Percentiles rank a stretch among this genome's conserved stretches.
Evolutionary conservation across 495 filamentous ascomycete species (phyloP).

Genomic region (Penicillium steckii): DNA sequence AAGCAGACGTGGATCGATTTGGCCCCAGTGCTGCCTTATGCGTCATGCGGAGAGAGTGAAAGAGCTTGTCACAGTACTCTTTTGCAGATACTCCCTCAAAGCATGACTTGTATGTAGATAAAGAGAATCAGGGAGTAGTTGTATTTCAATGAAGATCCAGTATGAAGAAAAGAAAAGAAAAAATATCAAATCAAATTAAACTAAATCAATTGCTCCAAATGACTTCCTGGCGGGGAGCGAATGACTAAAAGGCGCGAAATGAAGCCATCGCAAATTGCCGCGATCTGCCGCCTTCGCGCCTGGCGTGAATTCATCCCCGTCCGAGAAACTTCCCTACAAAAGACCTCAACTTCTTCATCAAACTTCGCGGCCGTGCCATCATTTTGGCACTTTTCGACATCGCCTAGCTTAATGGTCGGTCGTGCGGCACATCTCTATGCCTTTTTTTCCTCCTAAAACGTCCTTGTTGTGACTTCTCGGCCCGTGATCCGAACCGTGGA

Average conservation of each 20-base stretch:
- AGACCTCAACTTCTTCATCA: constrained; percentile 41
- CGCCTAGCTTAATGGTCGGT: constrained; percentile 17
- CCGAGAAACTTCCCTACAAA: constrained; percentile 41
- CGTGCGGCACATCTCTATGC: constrained; percentile 29
- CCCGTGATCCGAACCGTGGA: constrained; percentile 44
- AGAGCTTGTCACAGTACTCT: neutral
- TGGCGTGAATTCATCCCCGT: constrained; percentile 43
- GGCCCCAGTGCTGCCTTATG: constrained; percentile 23
- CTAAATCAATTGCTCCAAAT: no score
- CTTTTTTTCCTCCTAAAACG: constrained; percentile 31
- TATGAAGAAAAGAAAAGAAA: neutral
- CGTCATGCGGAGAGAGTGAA: constrained; percentile 29
- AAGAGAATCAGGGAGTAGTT: neutral
- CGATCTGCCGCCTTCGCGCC: constrained; percentile 39
- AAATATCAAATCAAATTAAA: constrained; percentile 1
- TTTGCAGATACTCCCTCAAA: neutral
- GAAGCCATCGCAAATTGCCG: constrained; percentile 17
- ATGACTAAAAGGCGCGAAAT: neutral
- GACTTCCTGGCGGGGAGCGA: neutral
- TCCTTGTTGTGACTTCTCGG: constrained; percentile 29
- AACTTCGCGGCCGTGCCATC: constrained; percentile 36
- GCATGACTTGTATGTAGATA: neutral
- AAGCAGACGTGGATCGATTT: constrained; percentile 18
- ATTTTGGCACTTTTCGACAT: constrained; percentile 32
- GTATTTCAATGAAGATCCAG: no score